phyloP scores from a whole-genome alignment of 139 green algal genomes.

The Tetraselmis chui region DNA sequence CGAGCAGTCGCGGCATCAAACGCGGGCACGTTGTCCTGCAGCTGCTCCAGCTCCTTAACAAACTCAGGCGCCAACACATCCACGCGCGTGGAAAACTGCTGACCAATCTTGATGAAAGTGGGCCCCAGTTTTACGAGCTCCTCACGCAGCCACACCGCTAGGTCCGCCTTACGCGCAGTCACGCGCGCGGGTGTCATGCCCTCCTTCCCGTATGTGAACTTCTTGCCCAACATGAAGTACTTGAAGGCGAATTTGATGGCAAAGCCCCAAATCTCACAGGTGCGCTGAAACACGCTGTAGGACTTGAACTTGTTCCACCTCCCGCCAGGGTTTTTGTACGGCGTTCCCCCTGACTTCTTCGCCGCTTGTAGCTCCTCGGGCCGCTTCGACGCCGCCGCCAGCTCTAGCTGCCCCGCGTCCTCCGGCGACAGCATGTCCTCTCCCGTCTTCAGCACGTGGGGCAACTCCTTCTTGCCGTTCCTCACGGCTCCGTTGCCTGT shows the following conservation, averaged over 20 bases:
- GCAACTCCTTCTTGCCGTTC: background rate
- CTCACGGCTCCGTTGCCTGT: background rate
- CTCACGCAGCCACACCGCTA: slow-evolving; percentile 94
- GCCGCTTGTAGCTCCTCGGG: slow-evolving; percentile 13
- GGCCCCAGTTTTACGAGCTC: slow-evolving; percentile 86
- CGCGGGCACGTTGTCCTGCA: slow-evolving; percentile 95
- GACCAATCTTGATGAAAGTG: slow-evolving; percentile 92
- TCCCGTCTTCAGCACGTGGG: background rate
- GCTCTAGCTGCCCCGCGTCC: background rate
- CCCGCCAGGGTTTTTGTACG: slow-evolving; percentile 54
- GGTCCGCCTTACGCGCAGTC: slow-evolving; percentile 44
- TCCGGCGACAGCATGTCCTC: background rate
- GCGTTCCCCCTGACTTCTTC: slow-evolving; percentile 40
- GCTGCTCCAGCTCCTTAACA: slow-evolving; percentile 89
- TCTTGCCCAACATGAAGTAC: slow-evolving; percentile 46
- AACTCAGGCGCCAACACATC: slow-evolving; percentile 93
- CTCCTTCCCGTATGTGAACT: slow-evolving; percentile 68
- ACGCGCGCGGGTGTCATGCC: slow-evolving; percentile 54
- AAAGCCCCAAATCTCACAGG: slow-evolving; percentile 91
- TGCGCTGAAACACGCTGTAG: slow-evolving; percentile 70
- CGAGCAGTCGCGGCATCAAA: slow-evolving; percentile 73
- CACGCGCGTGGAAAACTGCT: slow-evolving; percentile 93
- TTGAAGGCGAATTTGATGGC: slow-evolving; percentile 77
- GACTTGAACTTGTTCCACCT: slow-evolving; percentile 66
- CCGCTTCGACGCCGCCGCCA: background rate